Evolutionary conservation across 78 protist genomes (phyloP), one percentile per base, ranked within the genome.

Genomic region (Dictyostelium capitatum): DNA sequence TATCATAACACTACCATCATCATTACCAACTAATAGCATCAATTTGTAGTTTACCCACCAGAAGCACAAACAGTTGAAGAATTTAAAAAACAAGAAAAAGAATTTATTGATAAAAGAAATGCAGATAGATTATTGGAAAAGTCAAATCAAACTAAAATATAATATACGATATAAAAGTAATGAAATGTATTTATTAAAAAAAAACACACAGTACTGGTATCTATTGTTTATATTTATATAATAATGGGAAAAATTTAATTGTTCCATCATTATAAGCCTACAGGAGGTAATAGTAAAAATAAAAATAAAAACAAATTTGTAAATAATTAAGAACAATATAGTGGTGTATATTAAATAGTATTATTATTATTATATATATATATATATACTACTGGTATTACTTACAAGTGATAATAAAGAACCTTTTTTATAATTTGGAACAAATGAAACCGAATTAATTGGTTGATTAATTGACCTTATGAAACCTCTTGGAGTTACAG

Each of bases 391-490:
- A n/a, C 1, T 37, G n/a, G 11, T 19, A 48, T 4, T 81, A 81
- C 89, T n/a, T 82, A 69, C 80, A 75, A 62, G 73, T 53, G 80
- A 48, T 56, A 84, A 47, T 62, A 84, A 59, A 43, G 92, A 84
- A 72, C 92, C 83, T 87, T 87, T 87, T 28, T 51, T 43, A 87
- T 87, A 87, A 59, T 87, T 87, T 54, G 92, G 92, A 3, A 87
- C 83, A 59, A 87, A 87, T 28, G 82, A 57, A 64, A 87, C 79
- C 7, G 78, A 32, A 11, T 87, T 56, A 48, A 77, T 47, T 46
- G 92, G 48, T 7, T 50, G 74, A 64, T 77, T 50, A 46, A 28
- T 65, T 62, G 79, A 75, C 75, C 69, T 74, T 10, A 87, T 14
- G 83, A 77, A 87, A 64, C 92, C 92, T 87, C 92, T 74, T 50